phyloP scores from a whole-genome alignment of 129 eudicot genomes.

The Heracleum sosnowskyi region DNA sequence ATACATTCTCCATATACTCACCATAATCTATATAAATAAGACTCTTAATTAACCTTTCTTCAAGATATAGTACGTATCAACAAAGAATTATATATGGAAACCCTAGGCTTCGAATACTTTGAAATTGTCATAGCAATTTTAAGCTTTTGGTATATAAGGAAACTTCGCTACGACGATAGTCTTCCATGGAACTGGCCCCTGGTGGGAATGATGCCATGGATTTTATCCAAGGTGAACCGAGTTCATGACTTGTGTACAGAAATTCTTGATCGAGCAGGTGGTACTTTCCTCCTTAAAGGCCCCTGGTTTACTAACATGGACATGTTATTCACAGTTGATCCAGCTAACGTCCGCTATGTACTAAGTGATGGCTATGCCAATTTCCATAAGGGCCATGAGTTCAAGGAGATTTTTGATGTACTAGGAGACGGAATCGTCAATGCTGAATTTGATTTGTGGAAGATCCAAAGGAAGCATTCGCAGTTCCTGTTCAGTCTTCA shows the following conservation, averaged over 20 bases:
- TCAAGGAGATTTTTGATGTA: constrained; percentile 49
- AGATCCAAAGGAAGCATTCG: constrained; percentile 39
- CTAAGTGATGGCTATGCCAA: constrained; percentile 49
- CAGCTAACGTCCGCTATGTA: constrained; percentile 47
- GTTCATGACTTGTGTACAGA: not conserved
- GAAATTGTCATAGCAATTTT: not conserved
- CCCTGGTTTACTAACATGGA: constrained; percentile 11
- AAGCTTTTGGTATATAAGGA: not conserved
- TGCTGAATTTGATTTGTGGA: constrained; percentile 55
- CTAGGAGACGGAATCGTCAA: constrained; percentile 80
- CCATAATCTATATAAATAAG: not conserved
- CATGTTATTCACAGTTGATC: constrained; percentile 20
- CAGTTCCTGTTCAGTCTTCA: constrained; percentile 38
- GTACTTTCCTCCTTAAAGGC: constrained; percentile 6
- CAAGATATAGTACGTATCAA: not conserved
- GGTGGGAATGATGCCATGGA: constrained; percentile 7
- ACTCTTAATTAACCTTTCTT: not conserved
- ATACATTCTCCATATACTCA: not conserved
- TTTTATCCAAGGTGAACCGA: not conserved
- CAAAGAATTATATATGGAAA: not conserved
- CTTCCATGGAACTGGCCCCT: constrained; percentile 12
- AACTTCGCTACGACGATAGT: not conserved
- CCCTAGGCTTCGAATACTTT: not conserved
- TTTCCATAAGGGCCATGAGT: constrained; percentile 68
- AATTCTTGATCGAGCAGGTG: not conserved